These are phyloP conservation scores for Candida khao-thaluensis DNA, from an alignment of 805 yeast species.

Conservation along the genomic window DNA sequence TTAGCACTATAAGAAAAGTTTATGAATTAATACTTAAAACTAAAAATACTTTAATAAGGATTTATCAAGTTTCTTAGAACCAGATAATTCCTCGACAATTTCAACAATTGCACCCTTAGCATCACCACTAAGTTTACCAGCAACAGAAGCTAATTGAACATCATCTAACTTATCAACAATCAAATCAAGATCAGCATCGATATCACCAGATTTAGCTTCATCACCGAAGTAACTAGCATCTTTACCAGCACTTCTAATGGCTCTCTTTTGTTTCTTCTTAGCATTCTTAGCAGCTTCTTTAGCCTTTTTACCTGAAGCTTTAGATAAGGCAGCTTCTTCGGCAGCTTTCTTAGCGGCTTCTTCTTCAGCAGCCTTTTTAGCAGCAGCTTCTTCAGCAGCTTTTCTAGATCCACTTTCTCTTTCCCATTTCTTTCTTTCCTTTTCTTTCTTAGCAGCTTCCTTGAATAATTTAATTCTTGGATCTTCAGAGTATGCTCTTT, in stretches of 20 bases:
- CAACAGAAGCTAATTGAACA: slow-evolving; percentile 69
- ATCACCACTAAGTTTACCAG: slow-evolving; percentile 61
- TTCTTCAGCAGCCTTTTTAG: slow-evolving; percentile 85
- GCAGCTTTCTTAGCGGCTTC: slow-evolving; percentile 74
- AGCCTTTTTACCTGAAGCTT: slow-evolving; percentile 68
- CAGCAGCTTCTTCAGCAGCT: slow-evolving; percentile 90
- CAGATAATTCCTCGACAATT: slow-evolving; percentile 51
- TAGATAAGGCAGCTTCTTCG: slow-evolving; percentile 60
- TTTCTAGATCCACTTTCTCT: slow-evolving; percentile 96
- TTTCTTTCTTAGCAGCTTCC: slow-evolving; percentile 91
- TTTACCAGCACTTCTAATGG: slow-evolving; percentile 77
- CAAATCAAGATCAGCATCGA: slow-evolving; percentile 77
- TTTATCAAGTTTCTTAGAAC: slow-evolving; percentile 55
- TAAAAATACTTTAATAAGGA: slow-evolving; percentile 53
- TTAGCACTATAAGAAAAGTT: no score
- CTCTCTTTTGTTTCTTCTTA: slow-evolving; percentile 95
- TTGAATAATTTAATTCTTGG: slow-evolving; percentile 94
- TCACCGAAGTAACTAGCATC: slow-evolving; percentile 85
- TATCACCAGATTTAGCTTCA: slow-evolving; percentile 60
- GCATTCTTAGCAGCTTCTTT: slow-evolving; percentile 97
- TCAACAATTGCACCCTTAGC: slow-evolving; percentile 61
- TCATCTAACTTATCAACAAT: slow-evolving; percentile 82
- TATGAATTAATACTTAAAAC: no score
- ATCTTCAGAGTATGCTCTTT: slow-evolving; percentile 84
- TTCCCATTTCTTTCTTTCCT: slow-evolving; percentile 96